Base-by-base conservation (phyloP, 768 basidiomycete genomes). In the Leucocoprinus birnbaumii region DNA sequence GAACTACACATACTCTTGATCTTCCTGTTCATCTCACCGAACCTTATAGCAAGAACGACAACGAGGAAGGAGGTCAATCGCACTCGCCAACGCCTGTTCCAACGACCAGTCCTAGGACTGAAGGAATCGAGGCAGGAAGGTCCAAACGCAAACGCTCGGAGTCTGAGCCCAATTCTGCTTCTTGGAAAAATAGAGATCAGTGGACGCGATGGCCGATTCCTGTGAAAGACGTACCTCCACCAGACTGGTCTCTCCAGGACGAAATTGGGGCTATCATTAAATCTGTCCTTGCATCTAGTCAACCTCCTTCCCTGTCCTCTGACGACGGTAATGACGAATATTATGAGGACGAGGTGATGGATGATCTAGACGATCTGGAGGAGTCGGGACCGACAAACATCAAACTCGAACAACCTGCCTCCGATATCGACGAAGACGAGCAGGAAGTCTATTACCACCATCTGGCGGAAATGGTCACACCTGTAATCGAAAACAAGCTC, bases 141-240 rank as follows among this genome's bases (percentile, higher is more conserved):
- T 35, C 14, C 38, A 55, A 48, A 35, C 41, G 24, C 59, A 56
- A 34, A 37, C 47, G 37, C 62, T 51, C 53, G 59, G 51, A 57
- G 64, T 65, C 62, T 58, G 60, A 66, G 63, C 60, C 63, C 62
- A 55, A 59, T 47, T 26, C 34, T 49, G 34, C 57, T 31, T 10
- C 34, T 60, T 40, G 56, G 63, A 57, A 24, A 56, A 66, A 66
- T 64, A 63, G 74, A 21, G 81, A 86, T 61, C 72, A 71, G 0
- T 91, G 87, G 88, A 89, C 89, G 0, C 74, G 83, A 6, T 92
- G 90, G 90, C 90, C 90, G 1, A 77, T 91, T 48, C 76, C 83
- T 16, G 61, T 74, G 2, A 71, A 73, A 14, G 87, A 91, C 61
- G 77, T 88, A 14, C 72, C 76, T 21, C 71, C 80, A 8, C 88